phyloP scores from a whole-genome alignment of 306 rosid species.

The Sicyos edulis region DNA sequence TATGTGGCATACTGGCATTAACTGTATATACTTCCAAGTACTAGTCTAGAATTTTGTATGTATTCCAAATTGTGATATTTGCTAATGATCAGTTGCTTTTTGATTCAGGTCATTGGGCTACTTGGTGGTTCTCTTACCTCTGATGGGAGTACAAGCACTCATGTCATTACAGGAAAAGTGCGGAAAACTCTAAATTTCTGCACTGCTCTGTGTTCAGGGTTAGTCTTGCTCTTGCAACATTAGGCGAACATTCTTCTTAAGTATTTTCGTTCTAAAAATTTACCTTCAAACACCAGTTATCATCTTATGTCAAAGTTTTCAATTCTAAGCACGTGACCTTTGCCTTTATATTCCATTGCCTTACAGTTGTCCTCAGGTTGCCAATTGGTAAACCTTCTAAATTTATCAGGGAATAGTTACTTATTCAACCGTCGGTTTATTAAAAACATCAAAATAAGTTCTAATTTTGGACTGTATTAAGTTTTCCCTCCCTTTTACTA shows the following conservation, averaged over 20 bases:
- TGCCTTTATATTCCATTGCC: neutral
- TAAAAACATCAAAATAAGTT: neutral
- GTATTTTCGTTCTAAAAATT: neutral
- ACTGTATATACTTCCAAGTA: neutral
- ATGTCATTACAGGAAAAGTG: constrained; percentile 80
- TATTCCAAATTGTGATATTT: neutral
- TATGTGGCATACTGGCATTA: constrained; percentile 9
- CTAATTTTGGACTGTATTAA: neutral
- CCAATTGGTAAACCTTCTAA: neutral
- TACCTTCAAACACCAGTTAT: neutral
- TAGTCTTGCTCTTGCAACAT: constrained; percentile 43
- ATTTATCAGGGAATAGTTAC: neutral
- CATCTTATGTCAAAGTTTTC: neutral
- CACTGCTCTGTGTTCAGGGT: constrained; percentile 85
- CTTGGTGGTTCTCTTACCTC: constrained; percentile 66
- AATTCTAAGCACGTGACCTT: constrained; percentile 4
- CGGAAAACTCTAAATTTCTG: constrained; percentile 86
- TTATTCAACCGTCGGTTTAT: neutral
- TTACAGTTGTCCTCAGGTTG: neutral
- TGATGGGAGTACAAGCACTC: constrained; percentile 66
- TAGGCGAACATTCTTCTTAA: neutral
- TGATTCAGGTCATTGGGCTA: constrained; percentile 56
- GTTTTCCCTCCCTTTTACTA: neutral
- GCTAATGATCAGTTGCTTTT: constrained; percentile 14
- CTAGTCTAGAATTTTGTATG: neutral